Percentiles rank a stretch among this genome's conserved stretches.
Conservation (phyloP, 164 flowering plant species). For the Platanus orientalis region DNA sequence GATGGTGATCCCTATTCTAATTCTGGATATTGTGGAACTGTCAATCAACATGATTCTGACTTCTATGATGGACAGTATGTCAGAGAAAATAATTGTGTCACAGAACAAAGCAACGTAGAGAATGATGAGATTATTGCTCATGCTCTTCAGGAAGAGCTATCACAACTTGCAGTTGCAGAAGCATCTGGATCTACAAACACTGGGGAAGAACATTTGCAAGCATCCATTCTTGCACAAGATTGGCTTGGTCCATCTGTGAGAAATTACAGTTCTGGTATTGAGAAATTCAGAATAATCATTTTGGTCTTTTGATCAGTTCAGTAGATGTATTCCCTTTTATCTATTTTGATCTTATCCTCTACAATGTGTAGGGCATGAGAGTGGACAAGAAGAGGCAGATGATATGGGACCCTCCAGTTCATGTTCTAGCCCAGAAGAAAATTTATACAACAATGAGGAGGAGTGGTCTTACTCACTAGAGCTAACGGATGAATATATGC, state of each 20-base stretch:
- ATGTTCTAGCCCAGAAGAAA: slow-evolving; percentile 62
- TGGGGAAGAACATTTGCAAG: slow-evolving; percentile 38
- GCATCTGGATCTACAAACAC: slow-evolving; percentile 37
- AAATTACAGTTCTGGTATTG: slow-evolving; percentile 36
- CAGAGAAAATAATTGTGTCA: slow-evolving; percentile 28
- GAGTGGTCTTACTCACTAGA: slow-evolving; percentile 49
- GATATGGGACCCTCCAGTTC: slow-evolving; percentile 42
- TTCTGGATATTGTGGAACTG: slow-evolving; percentile 38
- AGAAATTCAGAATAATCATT: neutral
- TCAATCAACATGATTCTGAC: slow-evolving; percentile 28
- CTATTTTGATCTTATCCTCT: neutral
- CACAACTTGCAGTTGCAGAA: slow-evolving; percentile 61
- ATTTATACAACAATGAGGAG: slow-evolving; percentile 45
- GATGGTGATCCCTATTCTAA: slow-evolving; percentile 45
- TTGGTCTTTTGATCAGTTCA: neutral
- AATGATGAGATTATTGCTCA: slow-evolving; percentile 63
- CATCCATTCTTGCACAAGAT: slow-evolving; percentile 42
- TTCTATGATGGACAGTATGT: slow-evolving; percentile 30
- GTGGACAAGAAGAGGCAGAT: slow-evolving; percentile 41
- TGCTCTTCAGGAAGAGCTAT: slow-evolving; percentile 70
- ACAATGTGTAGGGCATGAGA: slow-evolving; percentile 37
- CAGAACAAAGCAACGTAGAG: slow-evolving; percentile 32
- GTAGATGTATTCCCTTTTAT: neutral
- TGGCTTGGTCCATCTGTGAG: slow-evolving; percentile 45
- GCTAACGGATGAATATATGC: slow-evolving; percentile 47